phyloP scores from a whole-genome alignment of 495 filamentous ascomycete species.

The Lentithecium fluviatile region DNA sequence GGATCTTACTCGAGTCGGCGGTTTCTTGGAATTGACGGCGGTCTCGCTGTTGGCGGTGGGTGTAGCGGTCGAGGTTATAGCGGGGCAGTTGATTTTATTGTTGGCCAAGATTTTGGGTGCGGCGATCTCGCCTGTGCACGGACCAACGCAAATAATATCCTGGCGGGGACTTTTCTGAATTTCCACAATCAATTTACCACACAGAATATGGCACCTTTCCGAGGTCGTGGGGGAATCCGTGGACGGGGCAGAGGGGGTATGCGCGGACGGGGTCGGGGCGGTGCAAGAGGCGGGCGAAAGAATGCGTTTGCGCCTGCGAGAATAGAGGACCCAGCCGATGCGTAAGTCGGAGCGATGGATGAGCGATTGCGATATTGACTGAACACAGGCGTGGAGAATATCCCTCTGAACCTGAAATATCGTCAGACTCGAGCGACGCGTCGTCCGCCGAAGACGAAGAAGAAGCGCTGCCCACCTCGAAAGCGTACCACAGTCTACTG shows the following conservation, averaged over 20 bases:
- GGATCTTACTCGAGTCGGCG: not conserved
- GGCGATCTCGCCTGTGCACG: constrained; percentile 28
- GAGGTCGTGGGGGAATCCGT: constrained; percentile 23
- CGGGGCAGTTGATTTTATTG: constrained; percentile 30
- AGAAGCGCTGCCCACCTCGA: constrained; percentile 26
- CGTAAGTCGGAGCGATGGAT: constrained; percentile 15
- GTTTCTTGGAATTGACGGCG: constrained; percentile 1
- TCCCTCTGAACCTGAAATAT: constrained; percentile 18
- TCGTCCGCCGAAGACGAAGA: constrained; percentile 33
- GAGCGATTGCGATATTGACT: too few species aligned
- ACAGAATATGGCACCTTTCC: constrained; percentile 5
- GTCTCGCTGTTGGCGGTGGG: constrained; percentile 2
- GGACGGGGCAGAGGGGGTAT: constrained; percentile 28
- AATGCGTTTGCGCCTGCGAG: constrained; percentile 21
- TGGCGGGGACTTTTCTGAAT: not conserved
- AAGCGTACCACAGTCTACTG: constrained; percentile 47
- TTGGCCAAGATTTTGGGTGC: constrained; percentile 29
- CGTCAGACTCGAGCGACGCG: constrained; percentile 28
- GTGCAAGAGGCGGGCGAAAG: constrained; percentile 35
- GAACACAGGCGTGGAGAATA: not conserved
- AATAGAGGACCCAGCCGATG: constrained; percentile 20
- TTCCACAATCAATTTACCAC: not conserved
- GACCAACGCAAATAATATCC: constrained; percentile 9
- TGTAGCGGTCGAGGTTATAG: not conserved
- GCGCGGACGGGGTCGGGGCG: constrained; percentile 31